These are phyloP conservation scores for Penicillium sp. DNA, from an alignment of 2,329 filamentous ascomycete genomes.

Conservation along the genomic window DNA sequence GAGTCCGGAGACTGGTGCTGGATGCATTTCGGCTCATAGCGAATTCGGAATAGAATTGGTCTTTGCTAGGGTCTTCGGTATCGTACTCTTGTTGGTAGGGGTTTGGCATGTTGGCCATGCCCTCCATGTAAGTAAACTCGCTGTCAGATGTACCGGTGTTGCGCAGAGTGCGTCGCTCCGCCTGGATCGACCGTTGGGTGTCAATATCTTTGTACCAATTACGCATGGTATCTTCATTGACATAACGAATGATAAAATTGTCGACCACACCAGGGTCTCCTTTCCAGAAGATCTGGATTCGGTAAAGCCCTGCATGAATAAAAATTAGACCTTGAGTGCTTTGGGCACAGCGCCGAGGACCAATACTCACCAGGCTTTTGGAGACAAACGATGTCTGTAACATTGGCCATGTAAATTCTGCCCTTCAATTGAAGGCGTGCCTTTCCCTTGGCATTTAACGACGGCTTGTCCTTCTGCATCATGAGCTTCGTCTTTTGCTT, in stretches of 20 bases:
- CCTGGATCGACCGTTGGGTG: constrained; percentile 66
- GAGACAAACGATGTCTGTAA: constrained; percentile 88
- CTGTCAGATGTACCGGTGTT: constrained; percentile 61
- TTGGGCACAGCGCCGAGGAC: neutral
- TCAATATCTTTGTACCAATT: constrained; percentile 87
- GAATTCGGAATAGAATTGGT: constrained; percentile 50
- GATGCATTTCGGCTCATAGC: constrained; percentile 68
- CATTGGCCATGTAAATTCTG: constrained; percentile 98
- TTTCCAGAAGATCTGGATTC: constrained; percentile 98
- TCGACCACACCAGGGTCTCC: constrained; percentile 94
- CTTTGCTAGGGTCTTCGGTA: constrained; percentile 50
- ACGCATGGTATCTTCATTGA: constrained; percentile 87
- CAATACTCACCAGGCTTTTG: constrained; percentile 76
- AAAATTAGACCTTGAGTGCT: neutral
- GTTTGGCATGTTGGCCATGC: constrained; percentile 71
- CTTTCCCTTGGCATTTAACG: constrained; percentile 73
- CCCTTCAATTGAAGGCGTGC: constrained; percentile 84
- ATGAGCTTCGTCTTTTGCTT: constrained; percentile 72
- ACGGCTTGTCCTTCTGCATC: constrained; percentile 67
- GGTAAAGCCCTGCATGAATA: constrained; percentile 71
- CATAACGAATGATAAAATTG: constrained; percentile 92
- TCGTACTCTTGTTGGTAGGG: constrained; percentile 71
- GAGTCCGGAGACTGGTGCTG: constrained; percentile 71
- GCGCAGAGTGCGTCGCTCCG: constrained; percentile 53
- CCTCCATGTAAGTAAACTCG: constrained; percentile 79